Conservation (phyloP, 108 stramenopile species). For the Conticribra weissflogii region DNA sequence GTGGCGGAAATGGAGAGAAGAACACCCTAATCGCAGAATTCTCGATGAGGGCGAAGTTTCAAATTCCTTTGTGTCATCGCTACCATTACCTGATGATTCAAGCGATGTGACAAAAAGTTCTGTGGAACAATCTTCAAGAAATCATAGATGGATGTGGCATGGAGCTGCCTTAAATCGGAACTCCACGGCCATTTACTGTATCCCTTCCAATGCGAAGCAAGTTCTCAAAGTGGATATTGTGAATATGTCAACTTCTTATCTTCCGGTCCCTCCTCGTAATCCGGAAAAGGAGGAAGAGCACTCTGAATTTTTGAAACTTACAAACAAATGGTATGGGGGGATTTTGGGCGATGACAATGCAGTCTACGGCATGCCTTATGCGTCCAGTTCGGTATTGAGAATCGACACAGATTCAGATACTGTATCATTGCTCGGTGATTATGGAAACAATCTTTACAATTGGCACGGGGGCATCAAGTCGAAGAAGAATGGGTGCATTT, state of each 20-base stretch:
- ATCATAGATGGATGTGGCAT: conserved; percentile 83
- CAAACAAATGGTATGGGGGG: conserved; percentile 89
- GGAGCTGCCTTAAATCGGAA: conserved; percentile 79
- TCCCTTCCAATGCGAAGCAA: conserved; percentile 77
- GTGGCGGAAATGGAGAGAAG: conserved; percentile 19
- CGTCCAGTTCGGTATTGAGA: conserved; percentile 58
- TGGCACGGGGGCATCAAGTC: conserved; percentile 86
- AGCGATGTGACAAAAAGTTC: not conserved
- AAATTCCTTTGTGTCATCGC: not conserved
- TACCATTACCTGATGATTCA: conserved; percentile 18
- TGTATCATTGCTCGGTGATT: conserved; percentile 68
- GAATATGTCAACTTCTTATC: conserved; percentile 65
- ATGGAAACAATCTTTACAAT: conserved; percentile 65
- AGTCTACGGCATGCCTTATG: conserved; percentile 84
- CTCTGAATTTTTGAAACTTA: conserved; percentile 48
- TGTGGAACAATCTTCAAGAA: not conserved
- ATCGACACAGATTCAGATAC: conserved; percentile 70
- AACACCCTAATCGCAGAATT: conserved; percentile 10
- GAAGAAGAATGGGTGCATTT: conserved; percentile 54
- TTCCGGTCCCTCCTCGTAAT: conserved; percentile 53
- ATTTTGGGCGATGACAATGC: conserved; percentile 76
- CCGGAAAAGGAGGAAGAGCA: conserved; percentile 26
- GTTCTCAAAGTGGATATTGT: conserved; percentile 78
- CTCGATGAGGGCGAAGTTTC: conserved; percentile 8
- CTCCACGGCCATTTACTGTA: conserved; percentile 80